Evolutionary conservation across 768 basidiomycete species (phyloP).

Genomic region (Tricholoma sp.): DNA sequence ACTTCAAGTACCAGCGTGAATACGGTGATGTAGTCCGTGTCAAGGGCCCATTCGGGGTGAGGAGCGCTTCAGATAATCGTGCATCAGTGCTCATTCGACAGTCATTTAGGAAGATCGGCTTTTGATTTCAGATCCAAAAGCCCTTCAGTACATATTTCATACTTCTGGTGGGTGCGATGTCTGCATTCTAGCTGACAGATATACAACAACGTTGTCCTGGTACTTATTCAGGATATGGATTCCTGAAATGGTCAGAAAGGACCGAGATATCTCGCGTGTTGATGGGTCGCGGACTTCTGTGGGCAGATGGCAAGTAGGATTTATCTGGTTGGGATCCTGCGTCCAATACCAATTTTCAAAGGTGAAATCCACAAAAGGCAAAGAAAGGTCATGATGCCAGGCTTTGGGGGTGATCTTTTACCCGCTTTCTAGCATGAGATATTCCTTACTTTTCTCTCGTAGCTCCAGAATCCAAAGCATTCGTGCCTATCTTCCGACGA

Average conservation of each 20-base stretch:
- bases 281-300: constrained; percentile 48
- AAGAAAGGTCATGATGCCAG: constrained; percentile 49
- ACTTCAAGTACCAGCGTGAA: constrained; percentile 46
- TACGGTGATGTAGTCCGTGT: constrained; percentile 49
- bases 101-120: constrained; percentile 44
- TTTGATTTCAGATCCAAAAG: constrained; percentile 51
- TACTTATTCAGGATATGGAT: constrained; percentile 39
- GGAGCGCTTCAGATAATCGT: constrained; percentile 7
- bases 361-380: constrained; percentile 50
- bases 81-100: not conserved
- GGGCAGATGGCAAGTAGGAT: constrained; percentile 43
- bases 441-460: not conserved
- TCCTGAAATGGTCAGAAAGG: constrained; percentile 46
- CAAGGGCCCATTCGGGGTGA: constrained; percentile 46
- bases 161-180: constrained; percentile 33
- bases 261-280: constrained; percentile 44
- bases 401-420: constrained; percentile 40
- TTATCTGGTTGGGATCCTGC: not conserved
- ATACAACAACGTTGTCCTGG: constrained; percentile 3
- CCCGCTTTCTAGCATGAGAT: not conserved
- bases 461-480: constrained; percentile 45
- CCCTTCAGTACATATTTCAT: constrained; percentile 53
- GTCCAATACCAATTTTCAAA: constrained; percentile 5
- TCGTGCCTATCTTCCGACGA: constrained; percentile 42
- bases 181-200: constrained; percentile 1